Base-by-base conservation (phyloP, 2,329 filamentous ascomycete genomes). In the Cyphellophora europaea region DNA sequence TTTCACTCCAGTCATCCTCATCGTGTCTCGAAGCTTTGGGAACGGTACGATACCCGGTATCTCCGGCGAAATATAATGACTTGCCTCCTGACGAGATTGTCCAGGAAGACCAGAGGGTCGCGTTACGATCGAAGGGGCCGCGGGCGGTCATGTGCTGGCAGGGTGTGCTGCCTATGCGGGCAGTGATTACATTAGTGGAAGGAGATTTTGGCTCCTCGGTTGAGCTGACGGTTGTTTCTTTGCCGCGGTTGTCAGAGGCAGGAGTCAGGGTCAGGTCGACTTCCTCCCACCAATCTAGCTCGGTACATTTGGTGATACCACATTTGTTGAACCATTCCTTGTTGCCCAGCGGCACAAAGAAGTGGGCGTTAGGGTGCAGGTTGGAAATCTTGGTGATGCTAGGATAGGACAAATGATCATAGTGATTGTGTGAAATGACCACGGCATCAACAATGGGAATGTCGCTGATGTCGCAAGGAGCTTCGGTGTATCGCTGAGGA, bases 211-310 rank as follows among this genome's bases (percentile, higher is more conserved):
- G 33, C 32, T 45, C 48, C 13, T 54, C 48, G 6, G 43, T 40
- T n/a, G 45, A 49, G 19, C 51, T 53, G 3, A 59, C 52, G 28
- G 27, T 45, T 10, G 30, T 25, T 44, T 19, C 48, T 21, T 18
- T 32, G 15, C 15, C 30, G 15, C 11, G 43, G 37, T 43, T 45
- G 18, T 38, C 27, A 35, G 49, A 30, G 16, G 27, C 17, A 5
- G 59, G 54, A 11, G 71, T 66, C 16, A 94, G 60, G 0, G 65
- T 75, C n/a, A 94, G 58, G 31, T 89, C 78, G 5, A 77, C 71
- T 44, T 84, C 79, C 48, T 93, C 79, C 89, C 89, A 95, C 89
- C 89, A 95, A 60, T 96, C 89, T 51, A 95, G 58, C 62, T 95
- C 88, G 0, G 85, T 93, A 28, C 89, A 79, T 40, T 86, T 83